phyloP scores from a whole-genome alignment of 1,284 basidiomycete genomes.

The Rhodotorula sp. region DNA sequence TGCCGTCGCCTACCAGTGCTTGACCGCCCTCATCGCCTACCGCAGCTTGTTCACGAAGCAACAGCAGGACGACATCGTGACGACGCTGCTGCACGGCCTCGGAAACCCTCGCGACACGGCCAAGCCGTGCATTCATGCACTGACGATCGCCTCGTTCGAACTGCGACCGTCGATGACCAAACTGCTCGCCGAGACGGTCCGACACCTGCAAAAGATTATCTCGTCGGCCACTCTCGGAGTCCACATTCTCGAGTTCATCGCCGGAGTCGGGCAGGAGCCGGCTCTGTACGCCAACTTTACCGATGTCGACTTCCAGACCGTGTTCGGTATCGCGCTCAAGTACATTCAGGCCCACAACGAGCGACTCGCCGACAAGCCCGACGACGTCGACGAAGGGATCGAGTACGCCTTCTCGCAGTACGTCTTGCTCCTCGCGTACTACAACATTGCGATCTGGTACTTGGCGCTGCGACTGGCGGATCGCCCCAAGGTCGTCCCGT shows the following conservation, averaged over 20 bases:
- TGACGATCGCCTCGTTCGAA: conserved; percentile 87
- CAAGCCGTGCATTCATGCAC: conserved; percentile 86
- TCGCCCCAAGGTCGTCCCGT: conserved; percentile 76
- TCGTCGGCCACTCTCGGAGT: conserved; percentile 90
- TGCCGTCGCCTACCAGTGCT: conserved; percentile 80
- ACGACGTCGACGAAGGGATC: conserved; percentile 53
- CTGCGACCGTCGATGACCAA: conserved; percentile 80
- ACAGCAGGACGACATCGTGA: conserved; percentile 70
- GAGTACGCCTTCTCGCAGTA: conserved; percentile 93
- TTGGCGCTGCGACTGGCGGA: conserved; percentile 82
- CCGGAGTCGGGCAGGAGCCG: conserved; percentile 77
- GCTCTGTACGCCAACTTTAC: conserved; percentile 88
- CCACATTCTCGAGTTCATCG: conserved; percentile 91
- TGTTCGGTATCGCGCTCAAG: conserved; percentile 91
- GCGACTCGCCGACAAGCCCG: conserved; percentile 45
- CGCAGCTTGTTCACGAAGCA: conserved; percentile 68
- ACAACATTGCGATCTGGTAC: conserved; percentile 94
- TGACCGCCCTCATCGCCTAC: conserved; percentile 88
- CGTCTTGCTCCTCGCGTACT: conserved; percentile 89
- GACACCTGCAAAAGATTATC: conserved; percentile 90
- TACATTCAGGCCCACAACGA: conserved; percentile 88
- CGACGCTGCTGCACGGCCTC: conserved; percentile 79
- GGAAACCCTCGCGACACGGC: conserved; percentile 75
- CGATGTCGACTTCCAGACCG: conserved; percentile 85
- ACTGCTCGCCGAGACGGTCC: conserved; percentile 75